Percentiles rank a stretch among this genome's conserved stretches.
phyloP scores from a whole-genome alignment of 345 rosid species.

The Abelmoschus esculentus region DNA sequence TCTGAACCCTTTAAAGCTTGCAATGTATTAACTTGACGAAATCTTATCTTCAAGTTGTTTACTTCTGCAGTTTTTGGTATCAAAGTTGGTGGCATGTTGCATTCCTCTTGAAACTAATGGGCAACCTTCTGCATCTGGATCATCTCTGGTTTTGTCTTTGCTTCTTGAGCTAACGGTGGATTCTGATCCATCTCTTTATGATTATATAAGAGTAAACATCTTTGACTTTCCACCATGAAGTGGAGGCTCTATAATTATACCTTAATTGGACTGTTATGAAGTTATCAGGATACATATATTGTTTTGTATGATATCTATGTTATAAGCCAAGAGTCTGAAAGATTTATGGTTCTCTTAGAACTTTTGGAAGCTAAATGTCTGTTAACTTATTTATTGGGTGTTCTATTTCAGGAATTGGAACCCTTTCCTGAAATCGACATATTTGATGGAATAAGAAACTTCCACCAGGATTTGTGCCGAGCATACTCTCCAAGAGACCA shows the following conservation, averaged over 20 bases:
- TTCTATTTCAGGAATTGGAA: slow-evolving; percentile 62
- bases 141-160: slow-evolving; percentile 52
- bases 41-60: slow-evolving; percentile 11
- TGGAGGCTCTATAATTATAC: slow-evolving; percentile 4
- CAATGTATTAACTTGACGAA: not conserved
- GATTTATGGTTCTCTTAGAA: not conserved
- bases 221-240: not conserved
- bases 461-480: slow-evolving; percentile 51
- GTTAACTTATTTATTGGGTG: not conserved
- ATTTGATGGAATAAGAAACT: slow-evolving; percentile 50
- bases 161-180: slow-evolving; percentile 53
- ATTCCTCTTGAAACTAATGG: slow-evolving; percentile 40
- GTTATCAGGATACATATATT: not conserved
- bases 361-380: not conserved
- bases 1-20: not conserved
- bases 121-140: slow-evolving; percentile 36
- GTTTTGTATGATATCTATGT: not conserved
- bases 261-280: slow-evolving; percentile 9
- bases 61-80: slow-evolving; percentile 68
- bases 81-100: slow-evolving; percentile 84
- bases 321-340: not conserved
- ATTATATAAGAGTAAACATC: slow-evolving; percentile 62
- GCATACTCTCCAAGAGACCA: slow-evolving; percentile 73
- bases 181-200: slow-evolving; percentile 58
- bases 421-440: slow-evolving; percentile 64